A percentile compares a stretch with the other conserved stretches of the same genome.
phyloP scores from a whole-genome alignment of 768 basidiomycete species.

The Rhodotorula sphaerocarpa region DNA sequence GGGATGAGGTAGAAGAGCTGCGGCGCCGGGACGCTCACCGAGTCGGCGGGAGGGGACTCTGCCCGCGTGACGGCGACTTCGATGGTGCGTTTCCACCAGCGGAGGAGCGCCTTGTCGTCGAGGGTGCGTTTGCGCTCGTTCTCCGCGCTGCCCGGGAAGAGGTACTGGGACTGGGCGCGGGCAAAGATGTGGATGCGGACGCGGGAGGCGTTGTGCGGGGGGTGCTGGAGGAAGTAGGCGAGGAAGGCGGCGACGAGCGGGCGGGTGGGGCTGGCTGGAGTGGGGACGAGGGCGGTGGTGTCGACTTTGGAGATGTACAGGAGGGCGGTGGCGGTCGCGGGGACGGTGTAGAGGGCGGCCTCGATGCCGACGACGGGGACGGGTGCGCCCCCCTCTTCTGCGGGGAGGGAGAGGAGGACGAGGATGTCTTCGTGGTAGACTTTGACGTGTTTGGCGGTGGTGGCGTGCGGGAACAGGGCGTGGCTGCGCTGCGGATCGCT shows the following conservation, averaged over 20 bases:
- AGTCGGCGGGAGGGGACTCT: neutral
- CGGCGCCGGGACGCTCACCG: no score
- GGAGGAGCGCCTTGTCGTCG: conserved; percentile 68
- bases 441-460: conserved; percentile 52
- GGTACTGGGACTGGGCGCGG: conserved; percentile 77
- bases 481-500: conserved; percentile 51
- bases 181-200: conserved; percentile 85
- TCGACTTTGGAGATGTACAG: conserved; percentile 93
- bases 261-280: conserved; percentile 50
- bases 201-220: conserved; percentile 41
- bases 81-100: conserved; percentile 83
- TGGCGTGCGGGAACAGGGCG: conserved; percentile 64
- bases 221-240: conserved; percentile 32
- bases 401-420: conserved; percentile 53
- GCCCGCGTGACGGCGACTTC: conserved; percentile 36
- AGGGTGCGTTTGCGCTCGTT: conserved; percentile 59
- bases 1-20: conserved; percentile 49
- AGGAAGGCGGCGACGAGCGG: conserved; percentile 62
- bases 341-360: conserved; percentile 64
- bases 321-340: conserved; percentile 59
- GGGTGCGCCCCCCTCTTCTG: conserved; percentile 36
- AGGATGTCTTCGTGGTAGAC: conserved; percentile 68
- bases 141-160: conserved; percentile 80
- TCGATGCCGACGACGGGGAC: conserved; percentile 74
- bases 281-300: conserved; percentile 63